Conservation (phyloP, 192 early-diverging fungal species). For the Gonapodya prolifera region DNA sequence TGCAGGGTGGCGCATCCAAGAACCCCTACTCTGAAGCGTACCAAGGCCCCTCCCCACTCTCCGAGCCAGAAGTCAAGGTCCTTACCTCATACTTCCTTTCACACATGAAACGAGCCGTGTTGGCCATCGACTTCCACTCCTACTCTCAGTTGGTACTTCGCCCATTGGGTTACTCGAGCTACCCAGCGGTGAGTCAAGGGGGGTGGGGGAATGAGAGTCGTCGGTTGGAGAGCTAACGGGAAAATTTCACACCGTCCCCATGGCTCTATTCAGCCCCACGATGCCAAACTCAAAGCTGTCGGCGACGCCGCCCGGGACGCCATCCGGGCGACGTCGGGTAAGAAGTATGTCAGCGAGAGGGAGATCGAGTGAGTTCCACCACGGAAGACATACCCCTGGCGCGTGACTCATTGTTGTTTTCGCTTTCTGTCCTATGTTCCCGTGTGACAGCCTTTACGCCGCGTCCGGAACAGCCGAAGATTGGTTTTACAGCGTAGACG, state of each 20-base stretch:
- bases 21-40: conserved; percentile 36
- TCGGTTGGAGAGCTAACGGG: not conserved
- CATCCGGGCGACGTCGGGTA: conserved; percentile 23
- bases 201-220: not conserved
- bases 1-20: conserved; percentile 21
- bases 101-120: not conserved
- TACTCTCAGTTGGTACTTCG: conserved; percentile 38
- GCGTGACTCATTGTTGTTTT: no score
- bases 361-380: conserved; percentile 20
- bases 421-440: not conserved
- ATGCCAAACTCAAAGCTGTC: not conserved
- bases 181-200: conserved; percentile 8
- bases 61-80: conserved; percentile 29
- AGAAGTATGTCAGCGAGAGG: conserved; percentile 29
- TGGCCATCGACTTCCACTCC: conserved; percentile 6
- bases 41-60: conserved; percentile 18
- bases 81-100: conserved; percentile 24
- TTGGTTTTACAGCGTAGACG: conserved; percentile 15
- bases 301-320: conserved; percentile 23
- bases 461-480: conserved; percentile 36
- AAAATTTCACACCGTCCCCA: no score
- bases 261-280: not conserved
- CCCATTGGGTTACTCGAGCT: conserved; percentile 19
- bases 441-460: conserved; percentile 29
- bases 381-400: no score